Base-by-base conservation (phyloP, 768 basidiomycete genomes). In the Kwoniella sp. region DNA sequence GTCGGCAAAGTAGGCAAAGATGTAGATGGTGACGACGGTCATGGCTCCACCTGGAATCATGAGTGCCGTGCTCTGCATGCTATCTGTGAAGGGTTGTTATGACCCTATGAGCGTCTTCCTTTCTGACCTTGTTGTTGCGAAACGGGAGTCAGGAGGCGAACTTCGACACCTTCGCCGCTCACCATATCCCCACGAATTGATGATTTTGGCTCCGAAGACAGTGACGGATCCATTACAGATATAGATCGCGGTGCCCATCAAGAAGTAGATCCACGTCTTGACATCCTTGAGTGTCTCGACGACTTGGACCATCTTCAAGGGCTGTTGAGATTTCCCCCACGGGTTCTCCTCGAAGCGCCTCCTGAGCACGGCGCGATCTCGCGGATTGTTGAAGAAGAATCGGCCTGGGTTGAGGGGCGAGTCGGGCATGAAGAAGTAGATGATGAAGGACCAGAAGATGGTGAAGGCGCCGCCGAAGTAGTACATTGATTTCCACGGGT, bases 131-230 rank as follows among this genome's bases (percentile, higher is more conserved):
- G 66, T 1, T n/a, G 58, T 47, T 5, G 34, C 34, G 34, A 34
- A n/a, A n/a, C n/a, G n/a, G n/a, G n/a, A n/a, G n/a, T n/a, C n/a
- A n/a, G n/a, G n/a, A n/a, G n/a, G n/a, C n/a, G n/a, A n/a, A n/a
- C n/a, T n/a, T n/a, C n/a, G n/a, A n/a, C n/a, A n/a, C n/a, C 11
- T 45, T 20, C 4, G 20, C 8, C 11, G 20, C 41, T 45, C 41
- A 60, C 51, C 50, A 67, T 81, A 82, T 1, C 82, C 82, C 45
- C 81, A 82, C 0, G 69, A 66, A 52, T 67, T 67, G 59, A 83
- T 77, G 66, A 83, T 82, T 25, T 74, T 58, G 0, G 80, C 78
- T 3, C 81, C 80, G 58, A 83, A 83, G 1, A 81, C 80, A 11
- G 74, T 76, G 34, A 76, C 63, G 1, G 69, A 68, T 4, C 74